Evolutionary conservation across 2,329 filamentous ascomycete species (phyloP), one percentile per base, ranked within the genome.

Genomic region (Penicillium verrucosum): DNA sequence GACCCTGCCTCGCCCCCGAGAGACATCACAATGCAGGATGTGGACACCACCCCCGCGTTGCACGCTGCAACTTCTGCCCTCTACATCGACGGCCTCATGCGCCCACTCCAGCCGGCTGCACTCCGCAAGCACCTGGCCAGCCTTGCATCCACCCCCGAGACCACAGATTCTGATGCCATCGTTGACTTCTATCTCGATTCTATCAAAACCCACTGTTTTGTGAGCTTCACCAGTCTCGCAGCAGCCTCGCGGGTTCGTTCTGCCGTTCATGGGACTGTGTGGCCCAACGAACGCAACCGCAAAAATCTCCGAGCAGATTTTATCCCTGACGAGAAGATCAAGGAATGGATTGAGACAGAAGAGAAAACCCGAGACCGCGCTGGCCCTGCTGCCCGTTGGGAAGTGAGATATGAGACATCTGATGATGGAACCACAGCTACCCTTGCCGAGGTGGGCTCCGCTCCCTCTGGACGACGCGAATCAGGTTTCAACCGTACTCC

Each of bases 301-400:
- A 95, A 94, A 71, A 82, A 86, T 0, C 81, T 97, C 1, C 95
- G 88, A 84, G 90, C 90, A 4, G 94, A 99, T 71, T 97, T 94
- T 71, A 82, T 97, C 21, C 93, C 93, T 0, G 83, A 88, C 18
- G 85, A 90, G 27, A 84, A 85, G 61, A 81, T 95, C 4, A 72
- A 78, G 14, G 82, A 82, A 25, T 97, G 92, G 91, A 87, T 95
- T 57, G 81, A 84, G 8, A 81, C 76, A 40, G 90, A 96, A 72
- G 77, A 86, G 65, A 72, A 78, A 66, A 75, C 64, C 67, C 80
- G 60, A 63, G 72, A 70, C 72, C 81, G 67, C 18, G 63, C 70
- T 51, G 72, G 70, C 12, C 66, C 69, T 51, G 70, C 70, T 4
- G 80, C 86, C 11, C 76, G 80, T 25, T 96, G 88, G 85, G 89